Percentiles rank a stretch among this genome's conserved stretches.
These are phyloP conservation scores for Salvia miltiorrhiza DNA, from an alignment of 257 asterid genomes.

Conservation along the genomic window DNA sequence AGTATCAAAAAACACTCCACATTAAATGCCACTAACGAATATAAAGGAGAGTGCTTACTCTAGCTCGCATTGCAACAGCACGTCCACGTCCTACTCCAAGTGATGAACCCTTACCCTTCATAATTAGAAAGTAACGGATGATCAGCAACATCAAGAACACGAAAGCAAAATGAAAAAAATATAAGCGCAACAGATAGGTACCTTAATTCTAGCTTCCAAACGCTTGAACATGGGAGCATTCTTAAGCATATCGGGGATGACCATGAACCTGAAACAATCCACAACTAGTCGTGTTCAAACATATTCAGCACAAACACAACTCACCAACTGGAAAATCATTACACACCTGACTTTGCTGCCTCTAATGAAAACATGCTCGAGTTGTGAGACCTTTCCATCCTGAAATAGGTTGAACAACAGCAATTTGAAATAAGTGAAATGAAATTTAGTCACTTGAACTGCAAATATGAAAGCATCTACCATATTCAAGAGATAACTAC, in stretches of 20 bases:
- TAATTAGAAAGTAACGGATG: constrained; percentile 10
- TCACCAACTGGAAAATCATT: not conserved
- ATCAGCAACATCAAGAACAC: not conserved
- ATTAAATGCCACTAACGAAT: constrained; percentile 4
- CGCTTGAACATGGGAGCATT: constrained; percentile 99
- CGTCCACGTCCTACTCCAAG: constrained; percentile 99
- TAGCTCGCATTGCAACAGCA: constrained; percentile 94
- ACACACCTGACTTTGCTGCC: constrained; percentile 96
- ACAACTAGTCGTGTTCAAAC: not conserved
- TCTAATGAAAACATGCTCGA: constrained; percentile 94
- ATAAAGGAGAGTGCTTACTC: constrained; percentile 43
- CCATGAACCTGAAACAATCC: constrained; percentile 75
- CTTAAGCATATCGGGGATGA: constrained; percentile 96
- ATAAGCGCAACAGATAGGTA: constrained; percentile 32
- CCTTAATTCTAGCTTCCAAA: constrained; percentile 95
- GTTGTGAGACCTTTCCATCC: constrained; percentile 94
- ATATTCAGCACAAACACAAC: constrained; percentile 9
- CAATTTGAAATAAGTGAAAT: not conserved
- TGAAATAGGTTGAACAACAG: constrained; percentile 27
- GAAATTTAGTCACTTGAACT: not conserved
- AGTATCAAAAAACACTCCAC: not conserved
- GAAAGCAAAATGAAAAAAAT: not conserved
- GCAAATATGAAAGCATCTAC: not conserved
- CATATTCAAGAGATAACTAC: not conserved
- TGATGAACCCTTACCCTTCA: constrained; percentile 89